Evolutionary conservation across 306 rosid species (phyloP).

Genomic region (Quercus aquifolioides): DNA sequence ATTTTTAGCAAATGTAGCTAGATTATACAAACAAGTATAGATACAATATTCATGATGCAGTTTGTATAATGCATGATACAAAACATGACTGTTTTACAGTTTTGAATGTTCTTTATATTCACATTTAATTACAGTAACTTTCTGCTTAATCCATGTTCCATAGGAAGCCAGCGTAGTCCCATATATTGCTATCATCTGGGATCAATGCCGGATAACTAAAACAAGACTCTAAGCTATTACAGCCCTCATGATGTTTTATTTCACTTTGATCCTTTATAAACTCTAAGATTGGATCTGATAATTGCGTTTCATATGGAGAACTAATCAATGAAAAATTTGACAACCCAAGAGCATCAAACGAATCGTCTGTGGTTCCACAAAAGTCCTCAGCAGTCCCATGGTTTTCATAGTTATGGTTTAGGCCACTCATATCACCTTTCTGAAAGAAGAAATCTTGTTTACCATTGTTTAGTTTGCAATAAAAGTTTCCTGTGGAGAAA

Average conservation of each 20-base stretch:
- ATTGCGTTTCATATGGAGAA: constrained; percentile 50
- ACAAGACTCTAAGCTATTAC: constrained; percentile 19
- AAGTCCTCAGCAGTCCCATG: constrained; percentile 3
- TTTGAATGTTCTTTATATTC: constrained; percentile 2
- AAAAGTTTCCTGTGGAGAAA: constrained; percentile 22
- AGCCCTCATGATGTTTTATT: constrained; percentile 27
- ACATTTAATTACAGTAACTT: not conserved
- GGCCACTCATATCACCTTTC: constrained; percentile 7
- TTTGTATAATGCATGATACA: not conserved
- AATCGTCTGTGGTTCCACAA: constrained; percentile 24
- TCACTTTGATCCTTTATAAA: constrained; percentile 35
- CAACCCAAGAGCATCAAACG: constrained; percentile 14
- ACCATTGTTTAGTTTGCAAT: constrained; percentile 2
- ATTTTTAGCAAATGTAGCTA: no score
- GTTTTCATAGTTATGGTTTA: constrained; percentile 9
- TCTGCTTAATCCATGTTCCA: constrained; percentile 50
- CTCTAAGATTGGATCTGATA: constrained; percentile 54
- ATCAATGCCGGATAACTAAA: constrained; percentile 21
- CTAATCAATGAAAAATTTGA: constrained; percentile 32
- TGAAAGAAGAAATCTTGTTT: constrained; percentile 13
- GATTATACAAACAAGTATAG: no score
- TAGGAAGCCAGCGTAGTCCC: constrained; percentile 47
- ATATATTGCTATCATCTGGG: constrained; percentile 30
- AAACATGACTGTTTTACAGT: not conserved
- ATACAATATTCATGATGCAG: not conserved